These are phyloP conservation scores for Pleurotus giganteus DNA, from an alignment of 768 basidiomycete species.

Conservation along the genomic window DNA sequence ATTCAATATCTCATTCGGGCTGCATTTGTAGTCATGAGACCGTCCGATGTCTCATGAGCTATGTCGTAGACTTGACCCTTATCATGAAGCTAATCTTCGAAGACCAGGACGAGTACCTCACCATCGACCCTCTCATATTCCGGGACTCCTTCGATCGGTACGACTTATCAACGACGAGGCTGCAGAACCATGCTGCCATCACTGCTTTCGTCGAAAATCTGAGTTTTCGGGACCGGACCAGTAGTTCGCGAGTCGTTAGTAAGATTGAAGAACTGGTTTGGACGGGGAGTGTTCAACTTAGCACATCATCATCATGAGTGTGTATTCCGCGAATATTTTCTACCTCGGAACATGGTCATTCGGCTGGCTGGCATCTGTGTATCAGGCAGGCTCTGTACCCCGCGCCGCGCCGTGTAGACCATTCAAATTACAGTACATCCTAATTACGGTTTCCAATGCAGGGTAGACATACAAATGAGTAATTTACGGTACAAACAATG, in stretches of 20 bases:
- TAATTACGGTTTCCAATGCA: too few relatives aligned
- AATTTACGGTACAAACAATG: too few relatives aligned
- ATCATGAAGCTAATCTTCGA: neutral
- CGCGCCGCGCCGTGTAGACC: too few relatives aligned
- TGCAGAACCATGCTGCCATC: neutral
- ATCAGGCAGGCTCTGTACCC: too few relatives aligned
- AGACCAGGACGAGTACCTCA: neutral
- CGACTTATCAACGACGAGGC: neutral
- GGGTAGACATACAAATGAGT: too few relatives aligned
- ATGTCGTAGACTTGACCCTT: neutral
- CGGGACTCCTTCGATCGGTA: neutral
- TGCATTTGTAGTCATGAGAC: neutral
- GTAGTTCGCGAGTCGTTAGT: neutral
- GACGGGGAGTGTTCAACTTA: neutral
- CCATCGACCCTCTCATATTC: neutral
- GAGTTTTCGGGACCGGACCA: conserved; percentile 10
- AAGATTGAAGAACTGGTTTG: conserved; percentile 15
- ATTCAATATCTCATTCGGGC: neutral
- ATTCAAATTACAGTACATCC: too few relatives aligned
- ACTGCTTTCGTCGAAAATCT: conserved; percentile 2
- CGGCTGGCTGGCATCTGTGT: too few relatives aligned
- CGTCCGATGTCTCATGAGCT: neutral
- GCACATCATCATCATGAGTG: too few relatives aligned
- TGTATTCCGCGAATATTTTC: too few relatives aligned
- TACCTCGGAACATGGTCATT: too few relatives aligned